Percentiles rank a stretch among this genome's conserved stretches.
Evolutionary conservation across 2,329 filamentous ascomycete species (phyloP).

Genomic region (Lasiodiplodia theobromae): DNA sequence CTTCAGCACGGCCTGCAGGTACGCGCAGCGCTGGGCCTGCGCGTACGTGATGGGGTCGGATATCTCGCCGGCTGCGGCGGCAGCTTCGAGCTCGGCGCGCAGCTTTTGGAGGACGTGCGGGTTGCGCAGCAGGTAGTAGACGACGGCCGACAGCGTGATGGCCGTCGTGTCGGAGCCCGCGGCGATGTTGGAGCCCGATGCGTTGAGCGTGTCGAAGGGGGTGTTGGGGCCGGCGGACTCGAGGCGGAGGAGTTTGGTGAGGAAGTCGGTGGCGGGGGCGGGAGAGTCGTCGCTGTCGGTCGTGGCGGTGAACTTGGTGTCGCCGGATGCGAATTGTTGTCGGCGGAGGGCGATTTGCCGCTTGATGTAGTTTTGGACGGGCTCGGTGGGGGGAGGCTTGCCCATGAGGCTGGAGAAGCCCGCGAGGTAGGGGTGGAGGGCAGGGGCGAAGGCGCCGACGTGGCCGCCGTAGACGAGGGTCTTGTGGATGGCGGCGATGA

Average conservation of each 20-base stretch:
- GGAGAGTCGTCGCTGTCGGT: slow-evolving; percentile 39
- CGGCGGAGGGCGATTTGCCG: slow-evolving; percentile 35
- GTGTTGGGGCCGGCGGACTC: slow-evolving; percentile 43
- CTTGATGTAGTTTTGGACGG: slow-evolving; percentile 40
- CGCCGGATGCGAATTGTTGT: slow-evolving; percentile 35
- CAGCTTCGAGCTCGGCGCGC: slow-evolving; percentile 7
- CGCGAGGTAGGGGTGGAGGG: neutral
- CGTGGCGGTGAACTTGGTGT: neutral
- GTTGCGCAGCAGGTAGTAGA: slow-evolving; percentile 41
- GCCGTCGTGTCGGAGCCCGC: slow-evolving; percentile 33
- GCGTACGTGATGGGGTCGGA: slow-evolving; percentile 11
- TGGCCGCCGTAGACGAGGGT: slow-evolving; percentile 4
- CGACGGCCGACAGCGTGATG: slow-evolving; percentile 40
- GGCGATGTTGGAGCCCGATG: slow-evolving; percentile 47
- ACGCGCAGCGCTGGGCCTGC: slow-evolving; percentile 35
- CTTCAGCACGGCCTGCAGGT: slow-evolving; percentile 48
- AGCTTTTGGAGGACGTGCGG: slow-evolving; percentile 33
- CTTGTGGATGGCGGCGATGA: slow-evolving; percentile 3
- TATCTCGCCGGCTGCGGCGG: neutral
- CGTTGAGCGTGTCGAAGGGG: slow-evolving; percentile 42
- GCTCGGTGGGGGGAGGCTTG: neutral
- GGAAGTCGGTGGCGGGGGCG: slow-evolving; percentile 37
- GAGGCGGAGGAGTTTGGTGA: slow-evolving; percentile 42
- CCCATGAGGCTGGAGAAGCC: slow-evolving; percentile 37
- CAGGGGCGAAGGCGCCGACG: neutral